These are phyloP conservation scores for Cladosporium sp. DNA, from an alignment of 2,329 filamentous ascomycete genomes.

Conservation along the genomic window DNA sequence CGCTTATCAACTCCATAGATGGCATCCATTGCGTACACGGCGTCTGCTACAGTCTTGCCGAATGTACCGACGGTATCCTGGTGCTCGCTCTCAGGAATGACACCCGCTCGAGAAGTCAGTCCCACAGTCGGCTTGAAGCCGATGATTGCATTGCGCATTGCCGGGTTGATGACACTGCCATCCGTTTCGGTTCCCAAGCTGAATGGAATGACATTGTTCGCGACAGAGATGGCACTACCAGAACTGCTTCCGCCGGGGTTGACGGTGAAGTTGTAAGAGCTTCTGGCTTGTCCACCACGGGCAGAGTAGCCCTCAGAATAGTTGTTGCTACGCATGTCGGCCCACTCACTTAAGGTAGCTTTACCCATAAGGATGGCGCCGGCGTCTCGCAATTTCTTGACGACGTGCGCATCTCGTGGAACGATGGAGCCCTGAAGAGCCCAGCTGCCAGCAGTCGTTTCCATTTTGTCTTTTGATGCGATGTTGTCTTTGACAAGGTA, in stretches of 20 bases:
- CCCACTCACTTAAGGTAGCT: constrained; percentile 69
- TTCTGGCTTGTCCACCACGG: constrained; percentile 60
- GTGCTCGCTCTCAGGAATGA: constrained; percentile 61
- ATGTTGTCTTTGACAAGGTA: constrained; percentile 74
- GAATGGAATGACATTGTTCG: constrained; percentile 60
- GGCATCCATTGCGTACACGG: constrained; percentile 60
- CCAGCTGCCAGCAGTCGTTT: constrained; percentile 69
- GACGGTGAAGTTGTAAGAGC: constrained; percentile 64
- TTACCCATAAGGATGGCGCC: constrained; percentile 70
- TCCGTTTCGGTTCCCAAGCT: constrained; percentile 72
- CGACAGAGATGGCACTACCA: constrained; percentile 62
- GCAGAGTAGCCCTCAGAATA: constrained; percentile 66
- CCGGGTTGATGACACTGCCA: constrained; percentile 64
- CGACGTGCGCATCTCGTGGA: constrained; percentile 64
- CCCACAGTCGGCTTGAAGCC: constrained; percentile 75
- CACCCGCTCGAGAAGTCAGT: constrained; percentile 57
- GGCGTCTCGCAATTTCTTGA: constrained; percentile 57
- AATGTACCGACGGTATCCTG: constrained; percentile 68
- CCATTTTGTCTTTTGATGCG: constrained; percentile 63
- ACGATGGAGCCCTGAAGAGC: constrained; percentile 62
- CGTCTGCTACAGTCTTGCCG: constrained; percentile 65
- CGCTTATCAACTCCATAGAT: constrained; percentile 61
- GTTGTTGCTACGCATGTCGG: constrained; percentile 63
- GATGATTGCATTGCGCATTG: constrained; percentile 64
- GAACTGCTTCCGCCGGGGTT: constrained; percentile 67